Evolutionary conservation across 345 rosid species (phyloP), one percentile per base, ranked within the genome.

Genomic region (Eutrema japonicum): DNA sequence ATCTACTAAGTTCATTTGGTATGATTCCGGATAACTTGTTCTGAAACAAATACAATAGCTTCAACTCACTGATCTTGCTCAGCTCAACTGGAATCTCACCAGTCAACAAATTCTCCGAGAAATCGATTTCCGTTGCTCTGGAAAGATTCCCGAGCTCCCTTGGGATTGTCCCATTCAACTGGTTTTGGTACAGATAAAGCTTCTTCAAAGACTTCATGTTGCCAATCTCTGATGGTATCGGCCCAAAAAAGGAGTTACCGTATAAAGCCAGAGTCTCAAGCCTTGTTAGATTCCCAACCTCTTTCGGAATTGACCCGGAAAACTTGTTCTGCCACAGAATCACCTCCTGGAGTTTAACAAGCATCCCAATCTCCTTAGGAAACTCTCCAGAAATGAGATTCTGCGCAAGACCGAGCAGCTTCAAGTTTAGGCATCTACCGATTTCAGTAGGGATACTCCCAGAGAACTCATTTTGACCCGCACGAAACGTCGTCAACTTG

Each of bases 391-490:
- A 84, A 2, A 94, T 68, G 33, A 75, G 12, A 68, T 94, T 94
- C 66, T 94, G 97, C 4, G 98, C 98, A 65, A 94, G 87, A 70
- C 98, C 97, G 47, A 94, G 85, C 54, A 84, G 72, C 81, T 56
- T 73, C 83, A 94, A 78, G 76, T 83, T 84, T 62, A 78, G 80
- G 48, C 98, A 94, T 51, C 82, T 77, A 54, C 92, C 83, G 7
- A 94, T 81, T 84, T 91, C 96, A 3, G 79, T 66, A 12, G 98
- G 98, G 36, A 94, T 55, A 60, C 61, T 82, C 56, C 98, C 96
- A 14, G 97, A 83, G 70, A 94, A 82, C 27, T 82, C 80, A 71
- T 91, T 94, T 58, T 94, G 95, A 16, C 98, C 98, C 0, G 90
- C 88, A 33, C 97, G 84, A 43, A 94, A 84, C 30, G 71, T 42